Evolutionary conservation across 2,329 filamentous ascomycete genomes (phyloP).

Genomic region (Proliferodiscus dingleyae): DNA sequence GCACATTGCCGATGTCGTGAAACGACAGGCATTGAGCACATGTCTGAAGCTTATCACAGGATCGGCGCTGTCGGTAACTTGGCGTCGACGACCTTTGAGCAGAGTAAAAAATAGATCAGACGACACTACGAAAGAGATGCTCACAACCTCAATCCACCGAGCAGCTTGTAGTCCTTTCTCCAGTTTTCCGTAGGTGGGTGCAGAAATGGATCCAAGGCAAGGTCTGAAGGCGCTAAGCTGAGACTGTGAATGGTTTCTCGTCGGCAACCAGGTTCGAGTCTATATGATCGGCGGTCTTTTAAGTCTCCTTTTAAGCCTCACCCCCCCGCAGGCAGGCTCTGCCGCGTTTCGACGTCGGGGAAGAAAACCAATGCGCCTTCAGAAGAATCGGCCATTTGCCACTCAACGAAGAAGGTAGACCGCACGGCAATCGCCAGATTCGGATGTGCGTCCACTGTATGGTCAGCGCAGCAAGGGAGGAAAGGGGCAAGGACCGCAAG

Average conservation of each 20-base stretch:
- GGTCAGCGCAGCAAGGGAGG: no score
- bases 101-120: no score
- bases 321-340: background rate
- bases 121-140: no score
- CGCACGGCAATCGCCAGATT: background rate
- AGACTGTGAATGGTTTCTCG: background rate
- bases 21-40: no score
- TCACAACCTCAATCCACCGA: no score
- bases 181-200: background rate
- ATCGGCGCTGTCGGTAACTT: no score
- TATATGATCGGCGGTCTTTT: background rate
- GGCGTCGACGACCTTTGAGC: no score
- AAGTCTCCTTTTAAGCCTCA: background rate
- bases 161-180: background rate
- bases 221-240: background rate
- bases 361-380: background rate
- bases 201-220: background rate
- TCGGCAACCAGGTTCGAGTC: background rate
- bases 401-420: background rate
- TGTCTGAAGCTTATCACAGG: background rate
- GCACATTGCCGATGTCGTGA: background rate
- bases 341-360: background rate
- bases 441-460: background rate
- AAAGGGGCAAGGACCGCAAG: background rate
- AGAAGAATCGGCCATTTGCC: background rate